These are phyloP conservation scores for Phytomonas sp. DNA, from an alignment of 208 protist genomes.

Conservation along the genomic window DNA sequence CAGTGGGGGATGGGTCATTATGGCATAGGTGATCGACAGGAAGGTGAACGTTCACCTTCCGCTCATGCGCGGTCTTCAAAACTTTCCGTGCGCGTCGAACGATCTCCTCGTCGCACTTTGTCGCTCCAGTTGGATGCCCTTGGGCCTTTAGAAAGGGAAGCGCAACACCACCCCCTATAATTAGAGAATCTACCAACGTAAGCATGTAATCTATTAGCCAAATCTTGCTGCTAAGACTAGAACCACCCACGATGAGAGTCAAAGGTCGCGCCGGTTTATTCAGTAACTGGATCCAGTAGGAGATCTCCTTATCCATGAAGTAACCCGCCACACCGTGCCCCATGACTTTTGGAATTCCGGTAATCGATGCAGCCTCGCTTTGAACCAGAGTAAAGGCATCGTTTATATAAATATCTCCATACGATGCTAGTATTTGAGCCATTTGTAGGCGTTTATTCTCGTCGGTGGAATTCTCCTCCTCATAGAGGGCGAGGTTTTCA, in stretches of 20 bases:
- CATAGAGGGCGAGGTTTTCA: slow-evolving; percentile 99
- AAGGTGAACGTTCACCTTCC: slow-evolving; percentile 95
- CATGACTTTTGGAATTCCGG: slow-evolving; percentile 76
- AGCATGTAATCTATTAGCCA: slow-evolving; percentile 98
- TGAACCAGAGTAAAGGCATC: slow-evolving; percentile 99
- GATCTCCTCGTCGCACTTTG: slow-evolving; percentile 93
- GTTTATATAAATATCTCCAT: slow-evolving; percentile 97
- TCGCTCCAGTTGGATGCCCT: slow-evolving; percentile 89
- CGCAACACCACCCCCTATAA: slow-evolving; percentile 98
- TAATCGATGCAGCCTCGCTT: slow-evolving; percentile 93
- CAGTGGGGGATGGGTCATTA: slow-evolving; percentile 84
- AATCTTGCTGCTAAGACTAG: slow-evolving; percentile 99
- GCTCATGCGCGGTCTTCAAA: slow-evolving; percentile 91
- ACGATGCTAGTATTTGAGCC: slow-evolving; percentile 82
- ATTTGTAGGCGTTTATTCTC: slow-evolving; percentile 71
- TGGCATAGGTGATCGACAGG: slow-evolving; percentile 96
- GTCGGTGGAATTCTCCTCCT: slow-evolving; percentile 93
- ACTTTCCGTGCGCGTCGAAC: slow-evolving; percentile 72
- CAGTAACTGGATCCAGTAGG: slow-evolving; percentile 94
- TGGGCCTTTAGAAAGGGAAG: slow-evolving; percentile 95
- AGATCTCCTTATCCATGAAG: slow-evolving; percentile 98
- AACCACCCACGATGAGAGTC: slow-evolving; percentile 95
- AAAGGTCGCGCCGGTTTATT: slow-evolving; percentile 81
- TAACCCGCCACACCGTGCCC: slow-evolving; percentile 93
- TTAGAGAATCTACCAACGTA: slow-evolving; percentile 95